These are phyloP conservation scores for Glarea lozoyensis DNA, from an alignment of 495 filamentous ascomycete genomes.

Conservation along the genomic window DNA sequence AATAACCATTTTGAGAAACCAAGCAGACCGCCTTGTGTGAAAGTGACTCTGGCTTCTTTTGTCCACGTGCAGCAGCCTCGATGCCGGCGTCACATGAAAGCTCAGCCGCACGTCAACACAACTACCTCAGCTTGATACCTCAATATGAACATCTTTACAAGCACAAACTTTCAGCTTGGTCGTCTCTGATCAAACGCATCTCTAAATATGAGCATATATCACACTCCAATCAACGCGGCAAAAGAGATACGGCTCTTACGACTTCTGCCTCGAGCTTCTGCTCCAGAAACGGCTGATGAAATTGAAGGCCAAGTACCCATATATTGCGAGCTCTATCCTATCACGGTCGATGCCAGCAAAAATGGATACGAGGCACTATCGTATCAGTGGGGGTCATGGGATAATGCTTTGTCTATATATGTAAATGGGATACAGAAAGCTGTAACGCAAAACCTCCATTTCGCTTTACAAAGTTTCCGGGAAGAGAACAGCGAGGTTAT, in stretches of 20 bases:
- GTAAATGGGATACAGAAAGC: neutral
- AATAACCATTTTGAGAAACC: too few relatives aligned
- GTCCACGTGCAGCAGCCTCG: too few relatives aligned
- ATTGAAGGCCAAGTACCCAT: neutral
- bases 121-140: neutral
- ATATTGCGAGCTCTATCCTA: neutral
- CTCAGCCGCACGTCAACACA: neutral
- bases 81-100: too few relatives aligned
- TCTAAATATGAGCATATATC: neutral
- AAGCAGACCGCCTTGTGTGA: too few relatives aligned
- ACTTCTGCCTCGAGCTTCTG: neutral
- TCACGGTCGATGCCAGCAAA: neutral
- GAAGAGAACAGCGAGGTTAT: neutral
- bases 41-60: too few relatives aligned
- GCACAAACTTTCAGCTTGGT: neutral
- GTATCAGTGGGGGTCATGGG: neutral
- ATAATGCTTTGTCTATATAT: neutral
- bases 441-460: neutral
- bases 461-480: neutral
- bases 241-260: neutral
- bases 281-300: neutral
- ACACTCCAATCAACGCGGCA: neutral
- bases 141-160: neutral
- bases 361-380: neutral
- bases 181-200: neutral